Base-by-base conservation (phyloP, 2,329 filamentous ascomycete genomes). In the Sporothrix globosa region DNA sequence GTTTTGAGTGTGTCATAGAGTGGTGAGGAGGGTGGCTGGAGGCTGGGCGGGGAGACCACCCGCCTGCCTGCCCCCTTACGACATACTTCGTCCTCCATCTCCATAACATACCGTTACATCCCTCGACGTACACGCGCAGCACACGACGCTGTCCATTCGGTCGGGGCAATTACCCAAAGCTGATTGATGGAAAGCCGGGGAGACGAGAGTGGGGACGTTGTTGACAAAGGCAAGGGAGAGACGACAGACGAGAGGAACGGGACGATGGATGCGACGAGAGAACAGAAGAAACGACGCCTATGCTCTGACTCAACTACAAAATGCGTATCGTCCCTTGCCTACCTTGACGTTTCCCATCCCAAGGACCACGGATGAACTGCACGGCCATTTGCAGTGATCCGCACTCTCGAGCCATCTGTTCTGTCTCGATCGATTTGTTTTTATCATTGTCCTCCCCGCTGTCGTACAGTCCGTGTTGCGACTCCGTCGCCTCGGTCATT, bases 321-420 rank as follows among this genome's bases (percentile, higher is more conserved):
- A 27, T 24, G 39, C 60, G 46, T 52, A 17, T 44, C 61, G 46
- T 66, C 61, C 41, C n/a, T n/a, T n/a, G n/a, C n/a, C n/a, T n/a
- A n/a, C n/a, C n/a, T n/a, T n/a, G n/a, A n/a, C n/a, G n/a, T n/a
- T n/a, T n/a, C n/a, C n/a, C n/a, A n/a, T n/a, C 41, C 34, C 53
- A 10, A 19, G 4, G 53, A 2, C 41, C n/a, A 21, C 19, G n/a
- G 41, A 46, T 27, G 41, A 30, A 66, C 46, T 44, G 48, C 52
- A 56, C 65, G 50, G 50, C 48, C 65, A n/a, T 56, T 30, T n/a
- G n/a, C 65, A 67, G 50, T 41, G 65, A 67, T 67, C 65, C 54
- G 30, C 65, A 67, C 27, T 67, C 65, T 54, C n/a, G 9, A 54
- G n/a, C n/a, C n/a, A n/a, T n/a, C n/a, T n/a, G n/a, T n/a, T 27